Base-by-base conservation (phyloP, 257 asterid species). In the Solanum pennellii region DNA sequence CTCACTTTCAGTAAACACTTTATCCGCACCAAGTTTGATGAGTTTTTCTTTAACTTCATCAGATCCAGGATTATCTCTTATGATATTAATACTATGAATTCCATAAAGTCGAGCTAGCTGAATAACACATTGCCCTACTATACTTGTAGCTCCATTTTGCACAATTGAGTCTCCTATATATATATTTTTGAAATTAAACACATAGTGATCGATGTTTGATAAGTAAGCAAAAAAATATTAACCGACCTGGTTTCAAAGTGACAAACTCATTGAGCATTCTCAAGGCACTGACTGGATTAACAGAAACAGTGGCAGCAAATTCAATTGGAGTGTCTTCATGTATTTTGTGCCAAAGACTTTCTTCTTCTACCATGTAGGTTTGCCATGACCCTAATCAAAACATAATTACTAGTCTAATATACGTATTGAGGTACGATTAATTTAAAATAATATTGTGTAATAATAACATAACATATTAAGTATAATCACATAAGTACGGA, bases 141-240 rank as follows among this genome's bases (percentile, higher is more conserved):
- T 94, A 91, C 99, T 95, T 77, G 99, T 94, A 31, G 99, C 98
- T 66, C 99, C 99, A 88, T 96, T 96, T 91, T 96, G 99, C 82
- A 96, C 98, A 66, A 96, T 88, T 69, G 94, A 88, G 92, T 96
- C 98, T 52, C 99, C 99, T 96, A 41, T 23, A 2, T 20, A 11
- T 13, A 9, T 33, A 72, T 72, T 33, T 72, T 25, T 33, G 85
- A 69, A 76, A 83, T n/a, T 76, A 41, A 42, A 42, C 4, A 25
- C 65, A 42, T 8, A 15, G 37, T 69, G 15, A 31, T 14, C 20
- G 6, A 15, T 69, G 7, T 71, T 31, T 8, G 44, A 71, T 35
- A 72, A 35, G n/a, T 71, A 71, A 15, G 11, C 3, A 31, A 14
- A 71, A 56, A 15, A 31, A 31, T 71, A 71, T 68, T 72, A 9